A percentile compares a stretch with the other conserved stretches of the same genome.
Evolutionary conservation across 106 monocot genomes (phyloP).

Genomic region (Xerophyta viscosa): DNA sequence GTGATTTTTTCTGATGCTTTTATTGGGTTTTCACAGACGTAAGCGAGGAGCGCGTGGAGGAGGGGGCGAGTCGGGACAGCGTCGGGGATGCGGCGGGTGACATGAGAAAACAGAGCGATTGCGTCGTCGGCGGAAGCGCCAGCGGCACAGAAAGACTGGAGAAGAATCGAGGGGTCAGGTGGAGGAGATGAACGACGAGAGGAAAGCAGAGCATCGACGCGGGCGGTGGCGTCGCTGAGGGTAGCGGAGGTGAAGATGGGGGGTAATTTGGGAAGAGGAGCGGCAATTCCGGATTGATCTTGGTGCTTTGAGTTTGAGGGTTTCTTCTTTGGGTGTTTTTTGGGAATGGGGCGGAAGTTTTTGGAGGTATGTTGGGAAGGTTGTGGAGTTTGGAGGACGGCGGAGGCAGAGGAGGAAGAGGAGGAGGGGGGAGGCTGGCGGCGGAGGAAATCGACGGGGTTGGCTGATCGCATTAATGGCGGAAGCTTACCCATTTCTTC

Average conservation of each 20-base stretch:
- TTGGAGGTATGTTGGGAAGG: background rate
- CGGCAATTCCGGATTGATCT: background rate
- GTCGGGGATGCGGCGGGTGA: slow-evolving; percentile 23
- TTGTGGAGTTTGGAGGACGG: background rate
- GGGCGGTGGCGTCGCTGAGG: slow-evolving; percentile 20
- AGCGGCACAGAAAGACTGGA: slow-evolving; percentile 43
- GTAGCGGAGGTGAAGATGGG: slow-evolving; percentile 26
- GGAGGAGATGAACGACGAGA: slow-evolving; percentile 2
- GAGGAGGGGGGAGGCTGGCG: slow-evolving; percentile 9
- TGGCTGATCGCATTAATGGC: slow-evolving; percentile 30
- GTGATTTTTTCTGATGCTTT: background rate
- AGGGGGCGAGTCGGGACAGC: slow-evolving; percentile 25
- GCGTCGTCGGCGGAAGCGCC: slow-evolving; percentile 31
- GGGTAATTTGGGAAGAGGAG: background rate
- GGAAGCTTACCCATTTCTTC: slow-evolving; percentile 37
- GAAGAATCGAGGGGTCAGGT: slow-evolving; percentile 23
- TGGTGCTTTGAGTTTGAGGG: background rate
- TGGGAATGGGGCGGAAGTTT: background rate
- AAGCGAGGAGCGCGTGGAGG: slow-evolving; percentile 39
- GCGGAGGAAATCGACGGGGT: background rate
- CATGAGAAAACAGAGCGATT: slow-evolving; percentile 37
- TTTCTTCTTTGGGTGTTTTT: slow-evolving; percentile 4
- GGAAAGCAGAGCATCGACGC: slow-evolving; percentile 23
- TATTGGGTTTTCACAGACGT: slow-evolving; percentile 23
- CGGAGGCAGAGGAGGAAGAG: slow-evolving; percentile 11